Evolutionary conservation across 495 filamentous ascomycete species (phyloP), one percentile per base, ranked within the genome.

Genomic region (Opeltia flavorubescens): DNA sequence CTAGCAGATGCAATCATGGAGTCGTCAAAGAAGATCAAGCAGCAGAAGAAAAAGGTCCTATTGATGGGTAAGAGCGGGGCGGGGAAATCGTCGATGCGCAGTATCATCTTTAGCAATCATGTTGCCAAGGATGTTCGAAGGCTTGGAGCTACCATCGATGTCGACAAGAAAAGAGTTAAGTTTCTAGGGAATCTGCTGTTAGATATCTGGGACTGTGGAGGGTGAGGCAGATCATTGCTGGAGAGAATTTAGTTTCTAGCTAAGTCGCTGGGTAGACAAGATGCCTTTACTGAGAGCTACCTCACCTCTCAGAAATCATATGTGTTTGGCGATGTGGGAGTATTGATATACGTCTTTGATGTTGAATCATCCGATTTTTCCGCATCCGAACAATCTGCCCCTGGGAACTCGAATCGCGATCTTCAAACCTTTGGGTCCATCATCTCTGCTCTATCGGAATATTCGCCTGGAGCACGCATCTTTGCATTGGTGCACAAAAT

Each of bases 31-130:
- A 55, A 50, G 38, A 59, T 60, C 31, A 67, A 71, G 36, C 70
- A 72, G 50, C 67, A 71, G 58, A 74, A 75, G 63, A 73, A 69
- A 66, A 75, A 75, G 67, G 70, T 75, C 27, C 62, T 75, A 12
- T 49, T 75, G 33, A 75, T 75, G 89, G 91, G 91, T 51, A 95
- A 95, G 68, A 89, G 83, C 51, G 91, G 91, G 49, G 94, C 89
- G n/a, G 91, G 91, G n/a, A 98, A 98, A 63, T 94, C 89, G 26
- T 94, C 87, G 41, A 98, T 98, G 91, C 77, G 93, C 44, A 88
- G 82, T 47, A 96, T 98, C 55, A 93, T 98, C 55, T 98, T 98
- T 66, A 89, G 82, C 67, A 96, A 98, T 63, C 95, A 94, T 55
- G 83, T 95, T 42, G 91, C 93, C 30, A 89, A 89, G 57, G 93